Base-by-base conservation (phyloP, 2,329 filamentous ascomycete species). In the Aspergillus carbonarius region DNA sequence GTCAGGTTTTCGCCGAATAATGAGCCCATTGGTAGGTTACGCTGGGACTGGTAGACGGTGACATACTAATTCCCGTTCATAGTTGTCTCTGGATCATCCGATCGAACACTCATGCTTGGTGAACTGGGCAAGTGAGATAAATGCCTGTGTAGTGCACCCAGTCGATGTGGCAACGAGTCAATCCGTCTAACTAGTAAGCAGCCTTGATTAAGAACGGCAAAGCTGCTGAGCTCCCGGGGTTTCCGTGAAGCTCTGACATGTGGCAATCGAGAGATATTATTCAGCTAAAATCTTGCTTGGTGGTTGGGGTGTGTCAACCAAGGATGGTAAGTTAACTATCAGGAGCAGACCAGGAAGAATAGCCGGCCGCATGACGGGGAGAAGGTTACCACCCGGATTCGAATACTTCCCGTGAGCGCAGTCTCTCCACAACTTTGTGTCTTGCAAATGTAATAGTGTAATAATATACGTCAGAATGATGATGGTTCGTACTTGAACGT, bases 41-140 rank as follows among this genome's bases (percentile, higher is more conserved):
- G 62, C 27, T 13, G 12, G 25, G 18, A 56, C 13, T 51, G 20
- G 34, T 12, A 15, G 13, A 15, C 39, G 44, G 10, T 44, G 12
- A 32, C 23, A 15, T 58, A 46, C 62, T 66, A 47, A 66, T 39
- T 5, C 2, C 15, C 23, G 5, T 55, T 53, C 30, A 10, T 54
- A 96, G 92, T 96, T 74, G 83, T 96, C 44, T 95, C 92, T 56
- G 91, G 88, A 27, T 96, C 92, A 8, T 95, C 92, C n/a, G 92
- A 96, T 78, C 86, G 91, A 51, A 93, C 85, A 44, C 83, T 96
- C 71, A 82, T 96, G 64, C 82, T 96, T 5, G 92, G 92, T 59
- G 92, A 96, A 77, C 79, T 96, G 60, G 82, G 82, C 80, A 88
- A 82, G 82, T 86, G 84, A 79, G 44, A 17, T 7, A 30, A 30